Evolutionary conservation across 2,329 filamentous ascomycete genomes (phyloP).

Genomic region (Penicillium frequentans): DNA sequence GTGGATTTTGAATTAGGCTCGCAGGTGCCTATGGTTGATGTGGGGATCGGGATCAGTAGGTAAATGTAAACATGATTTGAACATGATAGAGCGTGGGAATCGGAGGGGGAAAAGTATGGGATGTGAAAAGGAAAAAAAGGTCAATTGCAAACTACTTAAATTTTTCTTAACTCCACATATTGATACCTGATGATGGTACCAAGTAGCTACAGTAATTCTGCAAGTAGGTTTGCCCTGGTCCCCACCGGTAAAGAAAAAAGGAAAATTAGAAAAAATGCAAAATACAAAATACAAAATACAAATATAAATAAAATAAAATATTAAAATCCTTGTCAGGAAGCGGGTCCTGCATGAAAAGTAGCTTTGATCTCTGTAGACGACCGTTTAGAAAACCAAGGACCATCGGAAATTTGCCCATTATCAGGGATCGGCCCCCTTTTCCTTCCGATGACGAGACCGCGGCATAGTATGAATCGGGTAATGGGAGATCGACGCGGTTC

Average conservation of each 20-base stretch:
- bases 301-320: background rate
- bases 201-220: slow-evolving; percentile 14
- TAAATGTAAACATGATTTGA: background rate
- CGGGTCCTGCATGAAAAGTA: slow-evolving; percentile 2
- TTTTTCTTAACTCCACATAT: slow-evolving; percentile 14
- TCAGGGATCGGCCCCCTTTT: slow-evolving; percentile 12
- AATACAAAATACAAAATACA: background rate
- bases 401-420: slow-evolving; percentile 21
- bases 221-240: background rate
- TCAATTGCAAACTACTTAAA: slow-evolving; percentile 7
- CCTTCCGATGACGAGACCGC: slow-evolving; percentile 3
- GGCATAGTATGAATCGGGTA: slow-evolving; percentile 25
- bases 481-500: slow-evolving; percentile 39
- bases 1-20: background rate
- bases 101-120: background rate
- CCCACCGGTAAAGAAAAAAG: background rate
- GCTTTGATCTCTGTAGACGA: slow-evolving; percentile 4
- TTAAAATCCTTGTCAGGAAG: slow-evolving; percentile 1
- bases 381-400: slow-evolving; percentile 10
- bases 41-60: background rate
- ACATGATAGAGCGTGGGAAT: background rate
- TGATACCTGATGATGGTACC: slow-evolving; percentile 14
- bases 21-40: background rate
- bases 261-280: background rate
- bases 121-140: background rate